Conservation (phyloP, 139 green algal genomes). For the Raphidocelis subcapitata region DNA sequence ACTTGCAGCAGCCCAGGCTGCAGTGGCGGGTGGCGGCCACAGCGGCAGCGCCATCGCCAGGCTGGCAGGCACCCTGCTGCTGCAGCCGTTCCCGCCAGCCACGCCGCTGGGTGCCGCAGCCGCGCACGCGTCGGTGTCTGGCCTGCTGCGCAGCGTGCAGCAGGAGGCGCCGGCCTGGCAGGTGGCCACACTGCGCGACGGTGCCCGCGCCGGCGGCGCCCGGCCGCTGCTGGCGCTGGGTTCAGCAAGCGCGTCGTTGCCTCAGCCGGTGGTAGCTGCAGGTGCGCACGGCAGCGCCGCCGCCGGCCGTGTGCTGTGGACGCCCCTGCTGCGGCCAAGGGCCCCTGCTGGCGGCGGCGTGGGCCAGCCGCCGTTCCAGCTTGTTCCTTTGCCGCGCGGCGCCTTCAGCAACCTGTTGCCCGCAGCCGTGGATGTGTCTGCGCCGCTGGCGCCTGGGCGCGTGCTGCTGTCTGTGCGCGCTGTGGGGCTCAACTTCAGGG, state of each 20-base stretch:
- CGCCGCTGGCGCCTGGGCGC: constrained; percentile 20
- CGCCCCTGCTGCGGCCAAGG: neutral
- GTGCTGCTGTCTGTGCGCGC: constrained; percentile 63
- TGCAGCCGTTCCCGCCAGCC: too few species aligned
- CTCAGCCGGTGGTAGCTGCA: neutral
- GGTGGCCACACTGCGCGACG: too few species aligned
- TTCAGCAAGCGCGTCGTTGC: neutral
- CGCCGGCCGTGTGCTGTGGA: neutral
- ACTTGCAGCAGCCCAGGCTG: too few species aligned
- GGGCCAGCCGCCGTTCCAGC: neutral
- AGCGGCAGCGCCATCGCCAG: too few species aligned
- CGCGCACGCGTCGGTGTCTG: neutral
- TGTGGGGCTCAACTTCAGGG: constrained; percentile 84
- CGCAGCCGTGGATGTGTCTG: constrained; percentile 11
- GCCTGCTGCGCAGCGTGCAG: neutral
- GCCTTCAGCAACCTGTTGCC: constrained; percentile 49
- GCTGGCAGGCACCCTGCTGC: too few species aligned
- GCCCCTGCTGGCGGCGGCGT: neutral
- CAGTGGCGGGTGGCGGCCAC: too few species aligned
- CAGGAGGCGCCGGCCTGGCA: neutral
- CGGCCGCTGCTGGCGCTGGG: too few species aligned
- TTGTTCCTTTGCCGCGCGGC: constrained; percentile 47
- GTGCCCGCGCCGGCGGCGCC: too few species aligned
- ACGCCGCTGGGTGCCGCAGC: too few species aligned
- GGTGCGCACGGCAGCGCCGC: neutral